A percentile compares a stretch with the other conserved stretches of the same genome.
Conservation (phyloP, 495 filamentous ascomycete genomes). For the Usnea hakonensis region DNA sequence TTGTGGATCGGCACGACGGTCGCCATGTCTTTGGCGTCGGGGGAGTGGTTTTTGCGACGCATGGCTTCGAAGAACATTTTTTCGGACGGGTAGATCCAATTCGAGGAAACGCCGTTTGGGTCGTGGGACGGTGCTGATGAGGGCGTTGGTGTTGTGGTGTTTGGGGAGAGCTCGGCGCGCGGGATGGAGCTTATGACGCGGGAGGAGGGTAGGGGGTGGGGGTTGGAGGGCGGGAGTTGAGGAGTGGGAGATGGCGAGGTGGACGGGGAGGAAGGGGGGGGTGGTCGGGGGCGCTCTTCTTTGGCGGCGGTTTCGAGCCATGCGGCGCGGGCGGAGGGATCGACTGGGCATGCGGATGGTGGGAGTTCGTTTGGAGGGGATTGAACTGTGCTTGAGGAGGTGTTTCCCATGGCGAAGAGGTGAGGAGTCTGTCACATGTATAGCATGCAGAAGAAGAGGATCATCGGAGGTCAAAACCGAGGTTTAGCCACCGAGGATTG, state of each 20-base stretch:
- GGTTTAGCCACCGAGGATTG: neutral
- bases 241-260: slow-evolving; percentile 33
- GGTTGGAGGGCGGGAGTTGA: slow-evolving; percentile 23
- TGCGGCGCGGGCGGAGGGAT: slow-evolving; percentile 73
- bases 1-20: slow-evolving; percentile 97
- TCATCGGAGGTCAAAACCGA: neutral
- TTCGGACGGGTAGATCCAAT: slow-evolving; percentile 97
- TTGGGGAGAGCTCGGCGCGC: slow-evolving; percentile 43
- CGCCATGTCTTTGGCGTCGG: slow-evolving; percentile 63
- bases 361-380: slow-evolving; percentile 26
- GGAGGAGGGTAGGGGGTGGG: slow-evolving; percentile 40
- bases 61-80: slow-evolving; percentile 94
- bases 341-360: slow-evolving; percentile 66
- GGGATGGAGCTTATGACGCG: slow-evolving; percentile 82
- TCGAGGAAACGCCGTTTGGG: slow-evolving; percentile 63
- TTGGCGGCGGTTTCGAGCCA: slow-evolving; percentile 52
- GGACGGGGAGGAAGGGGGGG: slow-evolving; percentile 31
- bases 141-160: slow-evolving; percentile 27
- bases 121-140: slow-evolving; percentile 32
- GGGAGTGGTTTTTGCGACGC: slow-evolving; percentile 64
- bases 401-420: slow-evolving; percentile 14
- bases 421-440: too few species aligned
- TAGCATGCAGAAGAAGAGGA: neutral
- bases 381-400: slow-evolving; percentile 6
- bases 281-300: slow-evolving; percentile 27